Conservation (phyloP, 2,329 filamentous ascomycete species). For the Cercospora canescens region DNA sequence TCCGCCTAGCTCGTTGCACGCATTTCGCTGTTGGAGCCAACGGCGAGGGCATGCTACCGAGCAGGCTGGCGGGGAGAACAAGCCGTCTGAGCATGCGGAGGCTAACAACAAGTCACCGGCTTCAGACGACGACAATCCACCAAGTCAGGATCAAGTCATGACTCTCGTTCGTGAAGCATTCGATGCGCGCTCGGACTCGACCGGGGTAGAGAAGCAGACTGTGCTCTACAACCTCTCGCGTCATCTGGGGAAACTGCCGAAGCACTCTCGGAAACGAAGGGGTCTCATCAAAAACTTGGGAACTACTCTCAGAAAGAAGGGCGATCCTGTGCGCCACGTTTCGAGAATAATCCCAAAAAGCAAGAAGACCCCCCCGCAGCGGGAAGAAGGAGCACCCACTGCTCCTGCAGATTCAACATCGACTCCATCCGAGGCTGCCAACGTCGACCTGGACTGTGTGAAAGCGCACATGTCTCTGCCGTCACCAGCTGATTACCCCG, state of each 20-base stretch:
- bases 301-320: not conserved
- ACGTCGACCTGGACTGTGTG: not conserved
- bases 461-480: not conserved
- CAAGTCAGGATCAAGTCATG: not conserved
- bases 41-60: constrained; percentile 4
- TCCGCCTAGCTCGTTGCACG: not conserved
- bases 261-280: not conserved
- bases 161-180: constrained; percentile 7
- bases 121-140: not conserved
- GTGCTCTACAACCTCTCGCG: not conserved
- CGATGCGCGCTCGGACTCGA: not conserved
- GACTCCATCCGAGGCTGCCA: not conserved
- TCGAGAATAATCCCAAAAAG: not conserved
- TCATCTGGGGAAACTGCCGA: not conserved
- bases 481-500: not conserved
- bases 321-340: constrained; percentile 1
- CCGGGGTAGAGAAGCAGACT: constrained; percentile 6
- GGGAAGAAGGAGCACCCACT: not conserved
- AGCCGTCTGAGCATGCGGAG: not conserved
- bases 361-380: not conserved
- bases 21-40: not conserved
- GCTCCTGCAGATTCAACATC: not conserved
- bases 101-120: not conserved
- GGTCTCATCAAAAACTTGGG: not conserved
- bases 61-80: constrained; percentile 1